These are phyloP conservation scores for Naematelia encephala DNA, from an alignment of 768 basidiomycete species.

Conservation along the genomic window DNA sequence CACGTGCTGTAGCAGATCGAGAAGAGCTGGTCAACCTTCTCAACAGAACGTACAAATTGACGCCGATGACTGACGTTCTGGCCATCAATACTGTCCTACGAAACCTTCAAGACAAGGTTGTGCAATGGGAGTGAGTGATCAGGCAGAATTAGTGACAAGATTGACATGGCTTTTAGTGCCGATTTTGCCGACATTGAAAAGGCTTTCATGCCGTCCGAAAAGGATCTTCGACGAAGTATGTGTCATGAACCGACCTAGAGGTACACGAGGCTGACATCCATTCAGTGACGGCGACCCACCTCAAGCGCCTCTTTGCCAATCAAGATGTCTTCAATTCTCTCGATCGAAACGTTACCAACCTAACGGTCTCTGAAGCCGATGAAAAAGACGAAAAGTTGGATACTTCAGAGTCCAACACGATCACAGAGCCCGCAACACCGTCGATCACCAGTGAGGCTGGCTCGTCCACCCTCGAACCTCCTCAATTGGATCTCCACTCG, in stretches of 20 bases:
- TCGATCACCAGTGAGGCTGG: not conserved
- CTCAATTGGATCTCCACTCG: constrained; percentile 1
- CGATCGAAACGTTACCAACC: constrained; percentile 43
- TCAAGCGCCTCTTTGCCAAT: constrained; percentile 51
- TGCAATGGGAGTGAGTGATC: constrained; percentile 73
- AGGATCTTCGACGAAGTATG: constrained; percentile 53
- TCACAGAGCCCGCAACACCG: constrained; percentile 22
- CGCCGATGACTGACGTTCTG: constrained; percentile 76
- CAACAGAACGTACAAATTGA: constrained; percentile 74
- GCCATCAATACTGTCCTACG: constrained; percentile 81
- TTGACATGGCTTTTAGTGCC: constrained; percentile 43
- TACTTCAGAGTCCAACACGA: constrained; percentile 5
- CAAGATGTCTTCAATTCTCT: constrained; percentile 43
- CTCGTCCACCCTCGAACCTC: not conserved
- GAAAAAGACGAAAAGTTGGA: constrained; percentile 37
- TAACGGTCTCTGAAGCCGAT: constrained; percentile 46
- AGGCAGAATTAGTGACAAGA: not conserved
- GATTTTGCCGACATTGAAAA: constrained; percentile 76
- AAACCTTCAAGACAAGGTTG: constrained; percentile 84
- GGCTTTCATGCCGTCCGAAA: constrained; percentile 56
- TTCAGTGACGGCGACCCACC: constrained; percentile 48
- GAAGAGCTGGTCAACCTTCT: constrained; percentile 70
- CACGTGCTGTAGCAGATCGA: constrained; percentile 64
- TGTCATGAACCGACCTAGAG: not conserved
- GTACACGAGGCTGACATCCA: not conserved